phyloP scores from a whole-genome alignment of 805 yeast genomes.

The Brettanomyces sp. region DNA sequence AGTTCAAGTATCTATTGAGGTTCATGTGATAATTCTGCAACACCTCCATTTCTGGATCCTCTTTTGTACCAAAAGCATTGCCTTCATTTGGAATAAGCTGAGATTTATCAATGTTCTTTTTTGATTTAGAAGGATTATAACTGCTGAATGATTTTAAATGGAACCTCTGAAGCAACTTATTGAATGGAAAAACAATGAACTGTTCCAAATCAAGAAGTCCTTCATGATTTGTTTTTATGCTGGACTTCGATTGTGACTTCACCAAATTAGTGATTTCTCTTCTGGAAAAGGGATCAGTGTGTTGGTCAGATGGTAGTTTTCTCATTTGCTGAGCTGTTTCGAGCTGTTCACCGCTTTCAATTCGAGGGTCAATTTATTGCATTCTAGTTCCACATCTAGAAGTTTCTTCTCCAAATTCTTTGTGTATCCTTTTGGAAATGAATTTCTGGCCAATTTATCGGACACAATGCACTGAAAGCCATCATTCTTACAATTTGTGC shows the following conservation, averaged over 20 bases:
- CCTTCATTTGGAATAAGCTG: background rate
- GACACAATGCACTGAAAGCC: slow-evolving; percentile 64
- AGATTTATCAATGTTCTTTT: background rate
- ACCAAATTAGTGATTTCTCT: background rate
- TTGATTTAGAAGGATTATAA: slow-evolving; percentile 12
- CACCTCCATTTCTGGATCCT: slow-evolving; percentile 12
- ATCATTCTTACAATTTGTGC: slow-evolving; percentile 56
- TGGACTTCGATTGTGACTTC: background rate
- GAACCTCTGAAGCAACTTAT: slow-evolving; percentile 14
- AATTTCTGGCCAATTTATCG: slow-evolving; percentile 65
- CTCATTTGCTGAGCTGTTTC: background rate
- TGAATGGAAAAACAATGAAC: slow-evolving; percentile 18
- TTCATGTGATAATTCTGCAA: slow-evolving; percentile 27
- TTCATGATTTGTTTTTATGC: slow-evolving; percentile 6
- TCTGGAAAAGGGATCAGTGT: background rate
- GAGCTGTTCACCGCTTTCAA: slow-evolving; percentile 16
- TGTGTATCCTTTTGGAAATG: slow-evolving; percentile 76
- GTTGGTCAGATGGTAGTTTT: background rate
- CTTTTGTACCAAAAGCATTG: background rate
- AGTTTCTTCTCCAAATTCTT: slow-evolving; percentile 61
- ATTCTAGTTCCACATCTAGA: slow-evolving; percentile 49
- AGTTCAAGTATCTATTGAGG: slow-evolving; percentile 25
- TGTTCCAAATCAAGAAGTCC: slow-evolving; percentile 20
- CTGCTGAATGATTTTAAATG: slow-evolving; percentile 22
- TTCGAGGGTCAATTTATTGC: slow-evolving; percentile 30